Conservation (phyloP, 495 filamentous ascomycete genomes). For the Aspergillus diversus region DNA sequence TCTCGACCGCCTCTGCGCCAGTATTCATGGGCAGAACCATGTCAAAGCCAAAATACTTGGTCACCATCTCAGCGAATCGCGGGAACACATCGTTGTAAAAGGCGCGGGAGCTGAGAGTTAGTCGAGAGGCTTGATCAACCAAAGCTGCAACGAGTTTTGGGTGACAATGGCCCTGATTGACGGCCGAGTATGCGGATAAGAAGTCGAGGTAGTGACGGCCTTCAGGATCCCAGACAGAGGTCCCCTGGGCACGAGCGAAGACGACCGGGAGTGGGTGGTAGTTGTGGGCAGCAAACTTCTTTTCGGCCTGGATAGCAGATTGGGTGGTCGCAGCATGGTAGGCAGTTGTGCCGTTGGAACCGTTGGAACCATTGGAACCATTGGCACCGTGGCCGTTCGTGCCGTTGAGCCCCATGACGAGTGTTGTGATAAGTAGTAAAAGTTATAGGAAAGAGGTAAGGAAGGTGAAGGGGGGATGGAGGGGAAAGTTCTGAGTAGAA, state of each 20-base stretch:
- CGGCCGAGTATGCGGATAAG: constrained; percentile 94
- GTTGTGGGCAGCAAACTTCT: constrained; percentile 92
- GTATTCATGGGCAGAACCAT: constrained; percentile 99
- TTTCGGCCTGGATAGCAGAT: constrained; percentile 77
- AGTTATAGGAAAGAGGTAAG: neutral
- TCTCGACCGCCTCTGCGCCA: constrained; percentile 98
- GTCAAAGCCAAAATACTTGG: constrained; percentile 87
- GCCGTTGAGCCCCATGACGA: constrained; percentile 43
- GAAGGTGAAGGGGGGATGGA: neutral
- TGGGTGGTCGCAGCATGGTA: constrained; percentile 84
- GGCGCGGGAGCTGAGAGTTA: constrained; percentile 92
- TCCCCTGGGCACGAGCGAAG: constrained; percentile 80
- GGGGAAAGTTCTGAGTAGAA: constrained; percentile 5
- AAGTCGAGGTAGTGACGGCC: constrained; percentile 97
- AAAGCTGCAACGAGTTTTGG: constrained; percentile 90
- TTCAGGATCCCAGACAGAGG: constrained; percentile 95
- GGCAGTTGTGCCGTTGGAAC: constrained; percentile 43
- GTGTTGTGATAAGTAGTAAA: neutral
- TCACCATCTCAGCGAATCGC: constrained; percentile 91
- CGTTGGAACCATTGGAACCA: constrained; percentile 18
- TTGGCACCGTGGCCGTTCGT: constrained; percentile 27
- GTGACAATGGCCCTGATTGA: constrained; percentile 99
- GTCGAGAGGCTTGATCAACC: constrained; percentile 82
- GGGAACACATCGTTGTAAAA: constrained; percentile 99
- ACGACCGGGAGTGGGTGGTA: constrained; percentile 97